Conservation (phyloP, 257 asterid species). For the Eucommia ulmoides region DNA sequence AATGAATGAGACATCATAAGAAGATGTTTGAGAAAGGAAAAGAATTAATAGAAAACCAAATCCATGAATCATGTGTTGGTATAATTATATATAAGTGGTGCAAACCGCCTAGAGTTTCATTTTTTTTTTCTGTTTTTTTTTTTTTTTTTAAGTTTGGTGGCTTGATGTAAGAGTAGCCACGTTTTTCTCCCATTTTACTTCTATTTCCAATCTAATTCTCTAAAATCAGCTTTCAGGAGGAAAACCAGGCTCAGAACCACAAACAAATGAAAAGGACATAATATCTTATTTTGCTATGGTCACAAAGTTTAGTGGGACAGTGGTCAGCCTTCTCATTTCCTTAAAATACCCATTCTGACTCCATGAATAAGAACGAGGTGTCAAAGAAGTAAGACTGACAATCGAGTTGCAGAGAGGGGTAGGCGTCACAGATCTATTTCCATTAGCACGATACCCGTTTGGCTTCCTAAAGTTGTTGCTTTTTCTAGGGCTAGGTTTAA, state of each 20-base stretch:
- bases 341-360: constrained; percentile 38
- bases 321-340: constrained; percentile 79
- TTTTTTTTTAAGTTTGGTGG: too few species aligned
- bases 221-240: constrained; percentile 57
- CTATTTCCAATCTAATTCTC: too few species aligned
- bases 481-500: constrained; percentile 89
- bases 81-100: too few species aligned
- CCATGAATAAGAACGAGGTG: background rate
- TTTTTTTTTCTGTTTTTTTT: too few species aligned
- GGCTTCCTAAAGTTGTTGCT: constrained; percentile 53
- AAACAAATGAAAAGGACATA: constrained; percentile 73
- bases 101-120: too few species aligned
- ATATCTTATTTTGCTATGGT: constrained; percentile 74
- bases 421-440: constrained; percentile 23
- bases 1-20: too few species aligned
- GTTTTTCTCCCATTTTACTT: too few species aligned
- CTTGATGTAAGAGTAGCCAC: too few species aligned
- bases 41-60: too few species aligned
- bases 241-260: constrained; percentile 90
- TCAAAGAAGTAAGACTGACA: background rate
- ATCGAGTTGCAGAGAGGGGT: background rate
- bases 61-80: too few species aligned
- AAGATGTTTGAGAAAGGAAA: too few species aligned
- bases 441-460: constrained; percentile 42
- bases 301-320: constrained; percentile 66